Percentiles rank a stretch among this genome's conserved stretches.
Evolutionary conservation across 805 yeast genomes (phyloP).

Genomic region (Cyberlindnera mrakii): DNA sequence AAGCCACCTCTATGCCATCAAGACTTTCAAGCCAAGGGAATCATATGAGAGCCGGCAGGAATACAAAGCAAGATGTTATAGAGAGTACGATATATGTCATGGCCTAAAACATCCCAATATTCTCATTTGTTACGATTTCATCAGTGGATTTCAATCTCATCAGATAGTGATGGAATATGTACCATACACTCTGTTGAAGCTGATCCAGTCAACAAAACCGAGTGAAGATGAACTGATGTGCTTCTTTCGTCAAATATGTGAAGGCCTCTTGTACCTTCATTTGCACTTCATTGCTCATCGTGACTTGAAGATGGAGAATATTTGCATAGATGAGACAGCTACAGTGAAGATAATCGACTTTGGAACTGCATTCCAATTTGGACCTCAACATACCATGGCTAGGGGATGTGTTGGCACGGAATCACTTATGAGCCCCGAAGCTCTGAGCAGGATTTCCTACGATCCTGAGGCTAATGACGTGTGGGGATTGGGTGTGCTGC

Average conservation of each 20-base stretch:
- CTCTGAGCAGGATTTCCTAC: slow-evolving; percentile 60
- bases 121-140: slow-evolving; percentile 66
- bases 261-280: slow-evolving; percentile 73
- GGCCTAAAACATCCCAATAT: slow-evolving; percentile 65
- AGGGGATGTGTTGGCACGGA: slow-evolving; percentile 89
- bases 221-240: slow-evolving; percentile 59
- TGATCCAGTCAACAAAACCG: slow-evolving; percentile 80
- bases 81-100: slow-evolving; percentile 74
- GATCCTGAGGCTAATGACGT: slow-evolving; percentile 76
- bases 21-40: slow-evolving; percentile 37
- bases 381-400: slow-evolving; percentile 48
- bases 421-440: slow-evolving; percentile 88
- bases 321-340: slow-evolving; percentile 71
- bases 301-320: slow-evolving; percentile 86
- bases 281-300: slow-evolving; percentile 79
- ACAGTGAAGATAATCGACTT: slow-evolving; percentile 83
- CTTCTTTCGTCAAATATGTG: slow-evolving; percentile 72
- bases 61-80: slow-evolving; percentile 64
- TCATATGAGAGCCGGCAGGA: slow-evolving; percentile 54
- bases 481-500: slow-evolving; percentile 85
- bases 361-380: slow-evolving; percentile 77
- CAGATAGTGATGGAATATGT: slow-evolving; percentile 85
- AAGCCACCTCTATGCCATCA: slow-evolving; percentile 32
- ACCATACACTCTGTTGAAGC: slow-evolving; percentile 79
- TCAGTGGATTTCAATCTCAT: slow-evolving; percentile 50